Base-by-base conservation (phyloP, 495 filamentous ascomycete species). In the Penicillium antarcticum region DNA sequence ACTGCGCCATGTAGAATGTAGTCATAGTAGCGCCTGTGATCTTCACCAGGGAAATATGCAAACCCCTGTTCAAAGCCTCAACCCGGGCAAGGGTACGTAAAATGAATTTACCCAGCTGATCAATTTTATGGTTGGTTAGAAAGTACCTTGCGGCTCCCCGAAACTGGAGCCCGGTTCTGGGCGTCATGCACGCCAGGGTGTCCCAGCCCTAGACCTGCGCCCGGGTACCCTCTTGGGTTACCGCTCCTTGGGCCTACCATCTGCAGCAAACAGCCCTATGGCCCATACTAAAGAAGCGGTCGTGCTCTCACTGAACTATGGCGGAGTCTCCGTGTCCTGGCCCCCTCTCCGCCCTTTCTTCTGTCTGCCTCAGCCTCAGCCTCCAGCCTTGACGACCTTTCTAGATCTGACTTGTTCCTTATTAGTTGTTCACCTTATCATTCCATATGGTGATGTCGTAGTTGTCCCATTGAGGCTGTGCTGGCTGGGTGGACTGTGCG, bases 1-100 rank as follows among this genome's bases (percentile, higher is more conserved):
- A 47, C 52, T 45, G 52, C 45, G 48, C 43, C 48, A 23, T 44
- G 54, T 31, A 48, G 38, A 34, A 18, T 19, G 36, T 44, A 52
- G 54, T 56, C 54, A 50, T 49, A 34, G 33, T 35, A 8, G 26
- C 9, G 26, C 18, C 26, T 21, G 12, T 49, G 47, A 49, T 49
- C 47, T 24, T 45, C 52, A 50, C 32, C 23, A 14, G 26, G 21
- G 34, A 19, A 23, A 16, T 47, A n/a, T 46, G 48, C 36, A 51
- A 41, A 26, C 35, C 45, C 40, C 48, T 38, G 26, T 29, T 33
- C 24, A 23, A 36, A 56, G 53, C 47, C 53, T 43, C 53, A 56
- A 35, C 29, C 45, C 42, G 31, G 23, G 48, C 46, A 45, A 33
- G 46, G 18, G 29, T 45, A 14, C 2, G 5, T 23, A n/a, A 18